Conservation (phyloP, 2,329 filamentous ascomycete species). For the Xylaria multiplex region DNA sequence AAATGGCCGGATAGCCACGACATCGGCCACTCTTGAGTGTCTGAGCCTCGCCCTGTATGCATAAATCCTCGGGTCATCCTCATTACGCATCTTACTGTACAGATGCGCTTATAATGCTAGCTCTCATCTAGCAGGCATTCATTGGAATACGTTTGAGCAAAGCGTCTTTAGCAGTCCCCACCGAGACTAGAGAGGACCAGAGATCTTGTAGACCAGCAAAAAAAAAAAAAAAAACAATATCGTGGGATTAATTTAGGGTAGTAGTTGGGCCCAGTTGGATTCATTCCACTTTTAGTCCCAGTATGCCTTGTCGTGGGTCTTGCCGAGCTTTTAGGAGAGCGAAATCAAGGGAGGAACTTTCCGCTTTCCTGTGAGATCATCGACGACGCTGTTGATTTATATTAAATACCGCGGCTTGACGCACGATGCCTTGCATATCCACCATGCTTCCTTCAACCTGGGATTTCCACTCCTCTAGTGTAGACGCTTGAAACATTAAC, state of each 20-base stretch:
- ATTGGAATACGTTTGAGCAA: too few species aligned
- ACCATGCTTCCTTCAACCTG: not conserved
- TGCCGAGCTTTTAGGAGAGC: slow-evolving; percentile 19
- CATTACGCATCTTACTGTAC: too few species aligned
- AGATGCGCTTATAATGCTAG: too few species aligned
- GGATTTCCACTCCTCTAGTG: not conserved
- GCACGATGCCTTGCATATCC: not conserved
- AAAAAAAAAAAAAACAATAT: not conserved
- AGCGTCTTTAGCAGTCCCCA: not conserved
- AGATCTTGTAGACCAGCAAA: not conserved
- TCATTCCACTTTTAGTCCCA: not conserved
- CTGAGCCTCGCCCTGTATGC: too few species aligned
- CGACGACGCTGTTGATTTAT: not conserved
- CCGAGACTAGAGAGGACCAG: not conserved
- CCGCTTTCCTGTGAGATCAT: not conserved
- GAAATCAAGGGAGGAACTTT: slow-evolving; percentile 5
- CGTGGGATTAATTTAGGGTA: not conserved
- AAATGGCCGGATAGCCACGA: too few species aligned
- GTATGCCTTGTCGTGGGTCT: slow-evolving; percentile 20
- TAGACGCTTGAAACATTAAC: not conserved
- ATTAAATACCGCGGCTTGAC: not conserved
- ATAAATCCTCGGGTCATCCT: too few species aligned
- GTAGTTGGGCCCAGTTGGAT: not conserved
- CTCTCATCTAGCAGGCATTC: too few species aligned
- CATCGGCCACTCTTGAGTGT: too few species aligned